Base-by-base conservation (phyloP, 1,284 basidiomycete species). In the Cystobasidium sp. region DNA sequence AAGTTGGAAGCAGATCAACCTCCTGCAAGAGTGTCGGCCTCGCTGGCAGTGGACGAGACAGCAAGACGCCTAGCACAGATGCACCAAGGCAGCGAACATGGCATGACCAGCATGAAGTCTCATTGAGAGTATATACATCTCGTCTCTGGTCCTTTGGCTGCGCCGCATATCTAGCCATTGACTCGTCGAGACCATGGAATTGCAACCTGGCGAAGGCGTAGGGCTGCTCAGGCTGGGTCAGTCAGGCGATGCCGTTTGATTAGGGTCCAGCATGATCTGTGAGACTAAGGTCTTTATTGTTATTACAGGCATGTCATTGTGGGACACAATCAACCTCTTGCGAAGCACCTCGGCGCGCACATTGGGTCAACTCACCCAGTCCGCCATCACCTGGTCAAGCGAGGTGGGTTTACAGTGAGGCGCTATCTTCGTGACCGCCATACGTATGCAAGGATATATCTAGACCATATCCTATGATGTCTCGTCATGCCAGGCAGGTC, bases 171-270 rank as follows among this genome's bases (percentile, higher is more conserved):
- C 9, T 39, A n/a, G 10, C 39, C 12, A 22, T 46, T 18, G 37
- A 44, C 39, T 46, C 39, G 39, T 12, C 22, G n/a, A 55, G 44
- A 61, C 20, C 20, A 53, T 75, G 56, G 65, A 75, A 24, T 39
- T 75, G 59, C 51, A 24, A 49, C 67, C 74, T 18, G 74, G 68
- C 43, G 37, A 39, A 31, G 59, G 59, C 22, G 31, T 75, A 9
- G 74, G 74, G 20, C 47, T 49, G 7, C 64, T 64, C 59, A 53
- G 41, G 74, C 74, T 75, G 31, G 74, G 73, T 68, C 59, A 62
- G 59, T 46, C 12, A 16, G 18, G 39, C 55, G 46, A 49, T 49
- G n/a, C n/a, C 12, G 3, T n/a, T 49, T 14, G 1, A 3, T 2
- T 6, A 49, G 14, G n/a, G n/a, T 12, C 46, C 12, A 49, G 46